Evolutionary conservation across 2,329 filamentous ascomycete species (phyloP).

Genomic region (Fusarium graminum): DNA sequence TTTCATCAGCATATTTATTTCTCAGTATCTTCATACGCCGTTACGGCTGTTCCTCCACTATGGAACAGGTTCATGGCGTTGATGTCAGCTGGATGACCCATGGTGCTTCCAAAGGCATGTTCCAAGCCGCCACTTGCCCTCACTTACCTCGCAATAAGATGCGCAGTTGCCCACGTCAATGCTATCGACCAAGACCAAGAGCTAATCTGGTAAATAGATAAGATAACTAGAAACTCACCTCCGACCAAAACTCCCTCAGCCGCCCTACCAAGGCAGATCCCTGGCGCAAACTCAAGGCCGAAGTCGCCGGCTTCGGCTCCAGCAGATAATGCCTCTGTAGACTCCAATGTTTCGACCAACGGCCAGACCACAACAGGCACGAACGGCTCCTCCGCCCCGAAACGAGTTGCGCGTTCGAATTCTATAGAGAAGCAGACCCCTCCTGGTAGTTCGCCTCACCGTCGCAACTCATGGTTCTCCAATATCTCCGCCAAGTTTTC

Average conservation of each 20-base stretch:
- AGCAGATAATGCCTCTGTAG: slow-evolving; percentile 38
- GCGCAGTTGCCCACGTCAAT: slow-evolving; percentile 18
- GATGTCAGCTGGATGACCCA: slow-evolving; percentile 93
- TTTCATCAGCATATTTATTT: slow-evolving; percentile 12
- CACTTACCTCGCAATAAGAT: slow-evolving; percentile 27
- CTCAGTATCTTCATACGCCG: slow-evolving; percentile 20
- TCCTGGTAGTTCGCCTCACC: slow-evolving; percentile 57
- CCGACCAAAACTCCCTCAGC: slow-evolving; percentile 46
- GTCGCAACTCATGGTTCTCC: slow-evolving; percentile 90
- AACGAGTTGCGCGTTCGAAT: slow-evolving; percentile 51
- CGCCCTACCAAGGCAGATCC: slow-evolving; percentile 53
- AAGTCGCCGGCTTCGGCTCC: slow-evolving; percentile 49
- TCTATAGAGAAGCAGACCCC: slow-evolving; percentile 54
- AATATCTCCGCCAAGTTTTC: slow-evolving; percentile 94
- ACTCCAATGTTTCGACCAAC: slow-evolving; percentile 36
- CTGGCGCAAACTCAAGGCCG: slow-evolving; percentile 47
- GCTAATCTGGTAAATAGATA: slow-evolving; percentile 47
- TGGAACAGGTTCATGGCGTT: slow-evolving; percentile 85
- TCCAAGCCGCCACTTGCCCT: slow-evolving; percentile 42
- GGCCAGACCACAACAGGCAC: slow-evolving; percentile 42
- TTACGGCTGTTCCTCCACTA: slow-evolving; percentile 55
- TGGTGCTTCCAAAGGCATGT: slow-evolving; percentile 83
- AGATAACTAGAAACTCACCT: slow-evolving; percentile 49
- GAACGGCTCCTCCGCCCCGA: slow-evolving; percentile 45
- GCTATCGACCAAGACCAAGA: neutral